Percentiles rank a stretch among this genome's conserved stretches.
These are phyloP conservation scores for Xylaria cubensis DNA, from an alignment of 495 filamentous ascomycete species.

Conservation along the genomic window DNA sequence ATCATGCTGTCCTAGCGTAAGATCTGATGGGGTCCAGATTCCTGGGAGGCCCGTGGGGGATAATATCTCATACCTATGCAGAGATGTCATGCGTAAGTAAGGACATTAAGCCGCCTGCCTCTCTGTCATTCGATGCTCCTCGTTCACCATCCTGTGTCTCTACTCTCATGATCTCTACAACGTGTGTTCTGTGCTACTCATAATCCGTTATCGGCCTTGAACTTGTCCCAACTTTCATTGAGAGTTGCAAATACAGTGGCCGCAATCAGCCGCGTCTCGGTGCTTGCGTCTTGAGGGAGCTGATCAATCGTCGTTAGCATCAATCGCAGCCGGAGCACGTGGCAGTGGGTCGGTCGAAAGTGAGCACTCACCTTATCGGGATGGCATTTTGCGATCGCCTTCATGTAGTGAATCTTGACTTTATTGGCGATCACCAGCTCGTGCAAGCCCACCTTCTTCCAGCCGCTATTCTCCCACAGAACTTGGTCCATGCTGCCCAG, in stretches of 20 bases:
- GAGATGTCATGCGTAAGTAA: slow-evolving; percentile 17
- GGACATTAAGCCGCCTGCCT: slow-evolving; percentile 17
- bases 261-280: slow-evolving; percentile 92
- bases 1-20: background rate
- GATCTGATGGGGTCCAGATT: slow-evolving; percentile 5
- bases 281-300: slow-evolving; percentile 88
- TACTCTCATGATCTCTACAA: slow-evolving; percentile 33
- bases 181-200: slow-evolving; percentile 42
- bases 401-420: slow-evolving; percentile 98
- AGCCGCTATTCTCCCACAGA: slow-evolving; percentile 88
- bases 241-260: slow-evolving; percentile 88
- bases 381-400: slow-evolving; percentile 97
- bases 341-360: slow-evolving; percentile 23
- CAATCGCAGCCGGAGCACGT: slow-evolving; percentile 14
- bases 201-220: slow-evolving; percentile 86
- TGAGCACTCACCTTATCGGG: slow-evolving; percentile 86
- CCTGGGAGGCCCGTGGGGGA: background rate
- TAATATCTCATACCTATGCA: background rate
- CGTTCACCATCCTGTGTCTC: slow-evolving; percentile 18
- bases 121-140: slow-evolving; percentile 8
- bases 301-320: slow-evolving; percentile 48
- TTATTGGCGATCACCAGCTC: slow-evolving; percentile 88
- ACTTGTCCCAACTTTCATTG: slow-evolving; percentile 99
- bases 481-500: slow-evolving; percentile 88
- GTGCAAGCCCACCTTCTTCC: slow-evolving; percentile 95